A percentile compares a stretch with the other conserved stretches of the same genome.
These are phyloP conservation scores for Ceratobasidium sp. DNA, from an alignment of 1,284 basidiomycete species.

Conservation along the genomic window DNA sequence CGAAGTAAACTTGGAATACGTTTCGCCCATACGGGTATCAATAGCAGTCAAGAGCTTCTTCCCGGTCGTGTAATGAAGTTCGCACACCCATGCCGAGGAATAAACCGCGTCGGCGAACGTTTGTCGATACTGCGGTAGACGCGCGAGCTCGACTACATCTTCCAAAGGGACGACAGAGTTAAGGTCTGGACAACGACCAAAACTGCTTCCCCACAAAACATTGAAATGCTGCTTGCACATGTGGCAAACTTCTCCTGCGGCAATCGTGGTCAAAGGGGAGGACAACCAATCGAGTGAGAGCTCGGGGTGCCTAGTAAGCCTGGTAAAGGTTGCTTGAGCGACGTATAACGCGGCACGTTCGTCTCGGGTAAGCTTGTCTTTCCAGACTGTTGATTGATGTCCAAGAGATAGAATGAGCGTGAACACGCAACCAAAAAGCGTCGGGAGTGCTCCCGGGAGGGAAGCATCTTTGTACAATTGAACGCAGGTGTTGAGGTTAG, in stretches of 20 bases:
- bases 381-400: constrained; percentile 2
- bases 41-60: neutral
- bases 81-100: neutral
- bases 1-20: neutral
- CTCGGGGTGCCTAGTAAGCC: neutral
- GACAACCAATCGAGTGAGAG: neutral
- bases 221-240: neutral
- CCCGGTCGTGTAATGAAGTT: neutral
- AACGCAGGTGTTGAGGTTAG: neutral
- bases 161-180: constrained; percentile 6
- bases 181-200: neutral
- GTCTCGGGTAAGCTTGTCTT: constrained; percentile 7
- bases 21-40: neutral
- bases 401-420: constrained; percentile 14
- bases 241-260: too few relatives aligned
- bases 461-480: neutral
- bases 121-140: neutral
- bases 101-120: neutral
- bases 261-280: neutral
- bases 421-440: constrained; percentile 16
- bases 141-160: neutral
- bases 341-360: constrained; percentile 3
- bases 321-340: neutral
- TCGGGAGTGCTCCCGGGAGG: neutral
- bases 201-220: neutral